Evolutionary conservation across 2,329 filamentous ascomycete species (phyloP), one percentile per base, ranked within the genome.

Genomic region (Periconia sp.): DNA sequence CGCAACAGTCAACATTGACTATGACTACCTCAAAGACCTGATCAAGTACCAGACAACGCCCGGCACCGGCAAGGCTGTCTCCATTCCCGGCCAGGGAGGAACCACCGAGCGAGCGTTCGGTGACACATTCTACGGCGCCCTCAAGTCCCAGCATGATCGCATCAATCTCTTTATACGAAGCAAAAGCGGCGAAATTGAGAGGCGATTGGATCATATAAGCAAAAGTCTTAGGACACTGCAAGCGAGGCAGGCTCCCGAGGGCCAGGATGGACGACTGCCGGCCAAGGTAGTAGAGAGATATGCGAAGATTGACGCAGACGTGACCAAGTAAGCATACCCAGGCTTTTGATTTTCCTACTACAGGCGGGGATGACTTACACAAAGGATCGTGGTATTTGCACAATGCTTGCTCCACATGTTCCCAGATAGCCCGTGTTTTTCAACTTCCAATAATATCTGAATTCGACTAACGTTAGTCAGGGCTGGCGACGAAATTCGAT

Each of bases 11-110:
- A 94, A 95, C 70, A 84, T 95, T 70, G 89, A 94, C 69, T 95
- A 95, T 77, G 89, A 92, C 68, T 87, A 88, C 35, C 80, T 95
- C 52, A 95, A 95, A 71, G 81, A 88, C 67, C 79, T 89, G 61
- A 92, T 95, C 76, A 94, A 92, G 69, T 81, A 81, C 47, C 82
- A 90, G 64, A 95, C 89, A 2, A 86, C 85, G 10, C 81, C 80
- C 31, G 83, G 86, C 68, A 83, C 87, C 58, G 86, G 84, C 19
- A 78, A 77, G 55, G 86, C 87, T 32, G 83, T 91, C 42, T 79
- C 85, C 15, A 92, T 94, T 40, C 89, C 89, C 1, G 88, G 88
- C 12, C 83, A 87, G 40, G 70, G 69, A 48, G 68, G 72, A 43
- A 77, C 67, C 33, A 69, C 77, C 54, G 83, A 86, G 63, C 69